Percentiles rank a stretch among this genome's conserved stretches.
phyloP scores from a whole-genome alignment of 495 filamentous ascomycete genomes.

The Penicillium cataractarum region DNA sequence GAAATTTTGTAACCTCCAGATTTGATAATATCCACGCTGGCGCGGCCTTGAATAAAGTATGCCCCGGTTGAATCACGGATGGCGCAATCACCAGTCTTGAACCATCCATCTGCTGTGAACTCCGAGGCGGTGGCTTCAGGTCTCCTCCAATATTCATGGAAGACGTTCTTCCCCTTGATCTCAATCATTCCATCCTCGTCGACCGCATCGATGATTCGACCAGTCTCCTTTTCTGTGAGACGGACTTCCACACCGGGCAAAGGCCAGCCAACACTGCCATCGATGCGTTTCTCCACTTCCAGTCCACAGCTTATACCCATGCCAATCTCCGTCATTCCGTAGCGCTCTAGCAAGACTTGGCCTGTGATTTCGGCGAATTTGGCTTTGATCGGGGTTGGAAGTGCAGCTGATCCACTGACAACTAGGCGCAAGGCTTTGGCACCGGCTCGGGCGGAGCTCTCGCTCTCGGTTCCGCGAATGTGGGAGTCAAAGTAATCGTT shows the following conservation, averaged over 20 bases:
- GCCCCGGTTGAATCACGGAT: constrained; percentile 41
- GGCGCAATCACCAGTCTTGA: constrained; percentile 54
- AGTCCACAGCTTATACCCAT: constrained; percentile 52
- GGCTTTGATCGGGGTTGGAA: constrained; percentile 46
- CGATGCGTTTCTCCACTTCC: constrained; percentile 39
- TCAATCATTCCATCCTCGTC: constrained; percentile 52
- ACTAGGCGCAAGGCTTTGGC: constrained; percentile 42
- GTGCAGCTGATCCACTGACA: constrained; percentile 48
- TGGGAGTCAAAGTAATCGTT: constrained; percentile 50
- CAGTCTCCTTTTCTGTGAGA: constrained; percentile 45
- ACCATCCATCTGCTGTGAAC: constrained; percentile 51
- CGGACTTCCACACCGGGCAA: constrained; percentile 48
- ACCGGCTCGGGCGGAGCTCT: constrained; percentile 35
- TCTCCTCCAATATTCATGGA: constrained; percentile 49
- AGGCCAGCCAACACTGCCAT: constrained; percentile 52
- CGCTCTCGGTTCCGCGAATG: constrained; percentile 44
- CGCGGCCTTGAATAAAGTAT: constrained; percentile 50
- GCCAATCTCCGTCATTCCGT: constrained; percentile 53
- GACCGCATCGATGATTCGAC: constrained; percentile 31
- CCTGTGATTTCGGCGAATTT: constrained; percentile 47
- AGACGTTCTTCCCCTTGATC: constrained; percentile 49
- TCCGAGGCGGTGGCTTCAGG: constrained; percentile 47
- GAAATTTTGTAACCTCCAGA: constrained; percentile 53
- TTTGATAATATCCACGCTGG: constrained; percentile 52
- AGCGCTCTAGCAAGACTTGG: constrained; percentile 48